phyloP scores from a whole-genome alignment of 108 stramenopile genomes.

The Mayamaea pseudoterrestris region DNA sequence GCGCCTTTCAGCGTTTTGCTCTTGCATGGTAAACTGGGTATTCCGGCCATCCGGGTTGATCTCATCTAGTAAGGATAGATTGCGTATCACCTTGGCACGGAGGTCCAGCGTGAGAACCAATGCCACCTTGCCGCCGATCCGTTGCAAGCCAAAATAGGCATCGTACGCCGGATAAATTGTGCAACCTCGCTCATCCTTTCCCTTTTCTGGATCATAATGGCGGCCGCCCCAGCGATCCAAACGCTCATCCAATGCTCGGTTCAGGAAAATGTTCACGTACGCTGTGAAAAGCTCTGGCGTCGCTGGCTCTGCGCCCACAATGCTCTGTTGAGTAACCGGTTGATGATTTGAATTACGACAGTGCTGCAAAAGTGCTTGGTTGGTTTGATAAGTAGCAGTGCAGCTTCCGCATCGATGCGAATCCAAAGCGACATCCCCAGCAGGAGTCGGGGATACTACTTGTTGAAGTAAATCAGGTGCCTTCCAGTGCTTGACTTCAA shows the following conservation, averaged over 20 bases:
- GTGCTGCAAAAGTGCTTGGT: slow-evolving; percentile 25
- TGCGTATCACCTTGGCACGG: slow-evolving; percentile 43
- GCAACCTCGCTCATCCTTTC: slow-evolving; percentile 28
- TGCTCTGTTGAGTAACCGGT: slow-evolving; percentile 18
- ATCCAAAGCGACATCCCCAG: slow-evolving; percentile 18
- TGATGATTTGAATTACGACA: slow-evolving; percentile 22
- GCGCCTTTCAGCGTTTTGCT: slow-evolving; percentile 12
- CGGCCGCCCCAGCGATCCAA: slow-evolving; percentile 42
- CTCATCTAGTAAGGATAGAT: slow-evolving; percentile 23
- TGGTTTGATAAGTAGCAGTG: slow-evolving; percentile 24
- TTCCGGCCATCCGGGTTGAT: slow-evolving; percentile 16
- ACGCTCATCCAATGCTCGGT: slow-evolving; percentile 37
- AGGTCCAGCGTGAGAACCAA: slow-evolving; percentile 47
- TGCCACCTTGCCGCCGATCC: slow-evolving; percentile 5
- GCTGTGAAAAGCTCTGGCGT: slow-evolving; percentile 20
- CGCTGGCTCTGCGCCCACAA: slow-evolving; percentile 12
- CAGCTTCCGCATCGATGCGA: slow-evolving; percentile 24
- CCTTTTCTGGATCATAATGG: slow-evolving; percentile 38
- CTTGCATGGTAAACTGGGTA: slow-evolving; percentile 4
- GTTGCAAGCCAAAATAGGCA: slow-evolving; percentile 31
- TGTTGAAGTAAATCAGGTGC: slow-evolving; percentile 14
- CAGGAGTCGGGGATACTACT: neutral
- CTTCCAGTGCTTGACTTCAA: slow-evolving; percentile 15
- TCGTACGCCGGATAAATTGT: slow-evolving; percentile 35
- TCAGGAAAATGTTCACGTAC: slow-evolving; percentile 36